Base-by-base conservation (phyloP, 352 stramenopile species). In the Pythium myriotylum region DNA sequence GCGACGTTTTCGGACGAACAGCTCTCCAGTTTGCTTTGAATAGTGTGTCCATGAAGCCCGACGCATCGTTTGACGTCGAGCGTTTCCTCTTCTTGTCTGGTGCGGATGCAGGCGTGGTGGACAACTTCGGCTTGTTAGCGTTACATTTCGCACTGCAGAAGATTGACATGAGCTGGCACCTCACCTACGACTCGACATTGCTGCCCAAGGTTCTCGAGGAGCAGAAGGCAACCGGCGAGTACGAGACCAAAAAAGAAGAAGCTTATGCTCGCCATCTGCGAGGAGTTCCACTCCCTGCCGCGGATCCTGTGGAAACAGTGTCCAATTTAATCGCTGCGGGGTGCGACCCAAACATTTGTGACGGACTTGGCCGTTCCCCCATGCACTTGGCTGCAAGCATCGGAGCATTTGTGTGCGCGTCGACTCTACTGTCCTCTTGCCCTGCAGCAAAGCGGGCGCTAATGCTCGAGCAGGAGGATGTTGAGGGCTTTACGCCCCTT, bases 131-230 rank as follows among this genome's bases (percentile, higher is more conserved):
- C 2, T 79, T 88, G 41, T 59, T 75, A 3, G 52, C 68, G 22
- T 64, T 92, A n/a, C 81, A 89, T 54, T 89, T 89, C 56, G 81
- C 83, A 1, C 47, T 92, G 26, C 54, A 79, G 14, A 91, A 92
- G 46, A 68, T 92, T n/a, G 59, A 86, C 42, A 54, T 92, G 22
- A 59, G 79, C 23, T 92, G 81, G 81, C 81, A 91, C 24, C 52
- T 68, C 1, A 52, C 56, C 5, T 86, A 89, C 29, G 77, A 88
- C 39, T 13, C 48, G 19, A 37, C 12, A 2, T 19, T 61, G 54
- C 29, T 43, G 0, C 2, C 20, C 54, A 0, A 72, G 52, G 2
- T 46, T 14, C 39, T 70, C 32, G 70, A 68, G 0, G 29, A 51
- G 0, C 42, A 68, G 16, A 51, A 72, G 13, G 27, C 32, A 12